Percentiles rank a stretch among this genome's conserved stretches.
Conservation (phyloP, 1,284 basidiomycete genomes). For the Ustilago sp. region DNA sequence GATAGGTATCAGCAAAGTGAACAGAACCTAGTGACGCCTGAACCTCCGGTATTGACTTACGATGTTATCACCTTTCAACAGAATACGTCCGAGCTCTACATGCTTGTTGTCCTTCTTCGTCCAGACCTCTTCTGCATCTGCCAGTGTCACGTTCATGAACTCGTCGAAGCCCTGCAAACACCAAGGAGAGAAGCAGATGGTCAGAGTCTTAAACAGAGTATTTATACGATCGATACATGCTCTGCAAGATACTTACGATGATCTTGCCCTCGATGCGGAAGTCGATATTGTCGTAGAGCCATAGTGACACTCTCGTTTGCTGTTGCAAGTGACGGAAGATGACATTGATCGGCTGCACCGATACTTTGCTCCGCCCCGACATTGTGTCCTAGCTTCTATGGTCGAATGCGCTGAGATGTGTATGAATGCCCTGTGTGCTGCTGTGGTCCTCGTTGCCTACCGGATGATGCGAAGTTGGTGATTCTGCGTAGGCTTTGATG, state of each 20-base stretch:
- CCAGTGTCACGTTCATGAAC: conserved; percentile 99
- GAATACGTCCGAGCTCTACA: conserved; percentile 61
- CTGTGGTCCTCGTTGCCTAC: background rate
- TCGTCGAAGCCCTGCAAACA: conserved; percentile 88
- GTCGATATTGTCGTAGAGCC: conserved; percentile 97
- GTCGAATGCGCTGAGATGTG: background rate
- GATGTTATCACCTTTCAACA: conserved; percentile 66
- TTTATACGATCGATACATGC: background rate
- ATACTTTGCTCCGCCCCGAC: conserved; percentile 57
- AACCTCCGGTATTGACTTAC: conserved; percentile 32
- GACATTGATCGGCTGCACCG: conserved; percentile 76
- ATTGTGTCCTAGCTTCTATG: conserved; percentile 10
- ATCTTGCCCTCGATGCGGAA: conserved; percentile 97
- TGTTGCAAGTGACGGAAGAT: conserved; percentile 99
- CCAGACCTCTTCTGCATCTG: conserved; percentile 92
- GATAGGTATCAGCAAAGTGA: background rate
- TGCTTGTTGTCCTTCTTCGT: conserved; percentile 58
- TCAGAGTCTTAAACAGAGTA: background rate
- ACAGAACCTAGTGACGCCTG: background rate
- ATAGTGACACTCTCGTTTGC: conserved; percentile 88
- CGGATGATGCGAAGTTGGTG: background rate
- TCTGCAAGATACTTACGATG: conserved; percentile 71
- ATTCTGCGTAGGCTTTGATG: background rate
- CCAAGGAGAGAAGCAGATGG: background rate
- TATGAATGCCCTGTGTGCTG: background rate